A percentile compares a stretch with the other conserved stretches of the same genome.
Evolutionary conservation across 352 stramenopile genomes (phyloP).

Genomic region (Albugo laibachii): DNA sequence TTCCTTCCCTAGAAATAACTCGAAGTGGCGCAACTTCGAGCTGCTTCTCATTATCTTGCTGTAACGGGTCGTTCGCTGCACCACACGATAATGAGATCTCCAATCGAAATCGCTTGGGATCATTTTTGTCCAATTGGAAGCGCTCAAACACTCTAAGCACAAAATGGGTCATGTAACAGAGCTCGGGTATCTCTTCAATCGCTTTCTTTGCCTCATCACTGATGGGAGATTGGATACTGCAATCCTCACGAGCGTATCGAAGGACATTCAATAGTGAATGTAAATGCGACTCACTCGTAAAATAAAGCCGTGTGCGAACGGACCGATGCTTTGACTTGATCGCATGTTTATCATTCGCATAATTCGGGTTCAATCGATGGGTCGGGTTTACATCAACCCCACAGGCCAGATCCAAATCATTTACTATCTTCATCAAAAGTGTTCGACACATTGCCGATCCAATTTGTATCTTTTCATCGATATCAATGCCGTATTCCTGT

Average conservation of each 20-base stretch:
- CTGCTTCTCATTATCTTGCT: slow-evolving; percentile 29
- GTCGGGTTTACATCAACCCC: slow-evolving; percentile 48
- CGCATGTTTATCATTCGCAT: slow-evolving; percentile 54
- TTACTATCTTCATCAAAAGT: slow-evolving; percentile 75
- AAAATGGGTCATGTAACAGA: slow-evolving; percentile 99
- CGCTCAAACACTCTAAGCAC: slow-evolving; percentile 97
- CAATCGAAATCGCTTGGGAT: slow-evolving; percentile 63
- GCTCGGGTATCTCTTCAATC: slow-evolving; percentile 84
- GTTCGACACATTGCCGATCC: slow-evolving; percentile 75
- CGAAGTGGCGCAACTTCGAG: slow-evolving; percentile 53
- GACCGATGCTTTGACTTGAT: slow-evolving; percentile 87
- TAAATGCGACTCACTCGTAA: slow-evolving; percentile 98
- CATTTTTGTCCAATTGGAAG: slow-evolving; percentile 32
- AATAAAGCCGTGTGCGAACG: slow-evolving; percentile 98
- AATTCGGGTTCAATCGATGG: slow-evolving; percentile 63
- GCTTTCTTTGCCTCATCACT: slow-evolving; percentile 61
- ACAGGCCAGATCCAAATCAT: slow-evolving; percentile 65
- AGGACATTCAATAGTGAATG: slow-evolving; percentile 97
- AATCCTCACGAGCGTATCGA: slow-evolving; percentile 41
- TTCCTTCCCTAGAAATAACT: slow-evolving; percentile 62
- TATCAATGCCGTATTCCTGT: slow-evolving; percentile 79
- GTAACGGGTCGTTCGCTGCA: slow-evolving; percentile 51
- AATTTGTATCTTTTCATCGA: slow-evolving; percentile 75
- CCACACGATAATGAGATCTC: slow-evolving; percentile 74
- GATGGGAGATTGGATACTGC: slow-evolving; percentile 35